Conservation (phyloP, 305 asterid genomes). For the Fraxinus sp. region DNA sequence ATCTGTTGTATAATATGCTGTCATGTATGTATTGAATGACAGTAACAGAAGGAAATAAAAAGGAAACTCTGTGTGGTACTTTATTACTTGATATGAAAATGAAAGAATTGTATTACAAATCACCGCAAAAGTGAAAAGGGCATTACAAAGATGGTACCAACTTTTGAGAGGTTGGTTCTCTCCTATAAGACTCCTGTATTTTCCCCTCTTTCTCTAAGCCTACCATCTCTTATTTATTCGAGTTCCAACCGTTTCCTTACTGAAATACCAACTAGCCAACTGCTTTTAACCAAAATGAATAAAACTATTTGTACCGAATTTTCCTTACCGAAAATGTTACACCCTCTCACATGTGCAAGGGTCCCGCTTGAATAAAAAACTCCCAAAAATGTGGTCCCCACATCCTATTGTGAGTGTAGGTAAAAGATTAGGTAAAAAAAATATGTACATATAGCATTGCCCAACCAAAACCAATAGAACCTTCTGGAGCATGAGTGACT, state of each 20-base stretch:
- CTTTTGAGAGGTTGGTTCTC: background rate
- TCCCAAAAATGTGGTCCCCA: too few species aligned
- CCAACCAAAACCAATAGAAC: background rate
- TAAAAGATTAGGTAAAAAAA: too few species aligned
- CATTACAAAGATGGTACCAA: background rate
- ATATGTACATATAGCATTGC: too few species aligned
- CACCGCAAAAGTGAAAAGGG: background rate
- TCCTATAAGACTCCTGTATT: background rate
- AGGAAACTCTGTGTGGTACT: background rate
- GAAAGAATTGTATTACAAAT: background rate
- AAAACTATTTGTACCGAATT: too few species aligned
- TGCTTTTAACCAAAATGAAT: background rate
- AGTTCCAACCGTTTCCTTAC: background rate
- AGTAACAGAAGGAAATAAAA: background rate
- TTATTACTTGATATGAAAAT: background rate
- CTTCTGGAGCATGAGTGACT: background rate
- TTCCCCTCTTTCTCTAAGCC: background rate
- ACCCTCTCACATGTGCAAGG: too few species aligned
- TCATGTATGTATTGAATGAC: background rate
- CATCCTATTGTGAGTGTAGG: too few species aligned
- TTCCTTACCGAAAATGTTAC: too few species aligned
- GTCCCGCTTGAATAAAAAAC: too few species aligned
- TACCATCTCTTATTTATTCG: background rate
- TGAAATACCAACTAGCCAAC: background rate
- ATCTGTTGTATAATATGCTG: background rate